Evolutionary conservation across 2,329 filamentous ascomycete genomes (phyloP).

Genomic region (Alternaria longipes): DNA sequence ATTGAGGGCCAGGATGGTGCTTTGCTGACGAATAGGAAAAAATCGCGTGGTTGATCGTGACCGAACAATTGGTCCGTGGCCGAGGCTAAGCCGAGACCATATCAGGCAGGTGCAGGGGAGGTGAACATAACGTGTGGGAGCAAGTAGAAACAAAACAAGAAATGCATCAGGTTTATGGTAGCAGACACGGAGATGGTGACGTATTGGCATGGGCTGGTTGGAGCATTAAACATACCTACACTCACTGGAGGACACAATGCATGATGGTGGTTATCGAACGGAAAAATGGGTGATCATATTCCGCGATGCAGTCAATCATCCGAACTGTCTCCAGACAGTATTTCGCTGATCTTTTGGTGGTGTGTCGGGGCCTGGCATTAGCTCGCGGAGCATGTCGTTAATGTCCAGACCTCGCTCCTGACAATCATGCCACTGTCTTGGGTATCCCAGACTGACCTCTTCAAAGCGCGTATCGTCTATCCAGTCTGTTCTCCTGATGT

Average conservation of each 20-base stretch:
- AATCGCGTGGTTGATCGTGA: constrained; percentile 17
- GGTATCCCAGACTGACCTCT: constrained; percentile 59
- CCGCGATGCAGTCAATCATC: constrained; percentile 22
- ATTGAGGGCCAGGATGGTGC: constrained; percentile 4
- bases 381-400: constrained; percentile 57
- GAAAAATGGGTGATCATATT: constrained; percentile 1
- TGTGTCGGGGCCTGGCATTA: constrained; percentile 53
- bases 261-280: constrained; percentile 10
- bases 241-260: constrained; percentile 2
- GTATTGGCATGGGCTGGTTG: constrained; percentile 11
- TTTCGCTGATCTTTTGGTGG: constrained; percentile 34
- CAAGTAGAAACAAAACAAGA: constrained; percentile 1
- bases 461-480: constrained; percentile 58
- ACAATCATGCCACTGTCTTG: constrained; percentile 57
- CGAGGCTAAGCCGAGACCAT: constrained; percentile 20
- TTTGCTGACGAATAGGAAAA: constrained; percentile 12
- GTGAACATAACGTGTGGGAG: neutral
- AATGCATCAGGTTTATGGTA: constrained; percentile 4
- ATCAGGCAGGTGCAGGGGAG: constrained; percentile 32
- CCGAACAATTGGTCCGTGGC: constrained; percentile 21
- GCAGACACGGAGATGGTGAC: constrained; percentile 11
- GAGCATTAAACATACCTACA: constrained; percentile 15
- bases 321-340: constrained; percentile 44
- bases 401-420: constrained; percentile 55
- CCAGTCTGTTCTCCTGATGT: constrained; percentile 59